Evolutionary conservation across 2,329 filamentous ascomycete genomes (phyloP), one percentile per base, ranked within the genome.

Genomic region (Podosphaera fusca): DNA sequence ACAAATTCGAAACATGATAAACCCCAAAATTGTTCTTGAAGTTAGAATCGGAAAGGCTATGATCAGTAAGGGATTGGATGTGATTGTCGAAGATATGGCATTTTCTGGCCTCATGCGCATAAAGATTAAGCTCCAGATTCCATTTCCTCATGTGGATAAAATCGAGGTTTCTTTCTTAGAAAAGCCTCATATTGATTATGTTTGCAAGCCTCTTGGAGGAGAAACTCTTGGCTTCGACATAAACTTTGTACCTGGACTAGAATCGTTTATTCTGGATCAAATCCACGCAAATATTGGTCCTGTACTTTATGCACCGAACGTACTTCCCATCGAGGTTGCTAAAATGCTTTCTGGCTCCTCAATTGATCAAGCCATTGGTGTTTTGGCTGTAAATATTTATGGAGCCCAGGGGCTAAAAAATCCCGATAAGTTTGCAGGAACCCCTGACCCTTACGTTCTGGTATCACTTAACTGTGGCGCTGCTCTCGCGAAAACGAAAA

Each of bases 231-330:
- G 92, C 45, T 95, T 98, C 68, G 92, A 98, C 66, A 96, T 98
- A 75, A 96, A 95, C 72, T 95, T 98, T 70, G 94, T 98, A 63
- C 92, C 92, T 21, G 90, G 90, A 63, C 77, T 98, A 31, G 89
- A 96, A 69, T 78, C 70, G 58, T 98, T 98, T 70, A 98, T 98
- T 64, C 81, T 86, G 67, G 92, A 98, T 64, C 87, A 94, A 72
- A 94, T 98, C 56, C 94, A 98, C 69, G 85, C 84, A 61, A 95
- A 90, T 66, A 73, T 98, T 55, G 84, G 81, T 1, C 94, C 92
- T 0, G 96, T 98, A 84, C 95, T 98, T 87, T 98, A 98, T 67
- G 83, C 81, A 42, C 92, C 92, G 7, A 95, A 98, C 64, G 88
- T 96, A 55, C 98, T 98, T 75, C 92, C 92, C 14, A 92, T 98